These are phyloP conservation scores for Rhododendron vialii DNA, from an alignment of 148 eudicot species.

Conservation along the genomic window DNA sequence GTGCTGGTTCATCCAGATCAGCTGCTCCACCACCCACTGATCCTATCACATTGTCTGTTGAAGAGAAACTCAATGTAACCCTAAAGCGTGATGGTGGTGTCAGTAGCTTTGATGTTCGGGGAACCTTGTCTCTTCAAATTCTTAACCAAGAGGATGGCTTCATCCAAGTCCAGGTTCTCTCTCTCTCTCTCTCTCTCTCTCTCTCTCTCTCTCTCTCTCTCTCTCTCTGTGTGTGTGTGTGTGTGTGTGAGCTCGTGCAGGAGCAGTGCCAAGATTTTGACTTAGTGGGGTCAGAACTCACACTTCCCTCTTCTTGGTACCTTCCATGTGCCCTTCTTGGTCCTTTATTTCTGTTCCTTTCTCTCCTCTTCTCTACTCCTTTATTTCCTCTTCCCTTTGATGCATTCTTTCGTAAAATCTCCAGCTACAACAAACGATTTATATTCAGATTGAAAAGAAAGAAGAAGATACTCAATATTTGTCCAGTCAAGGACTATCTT, in stretches of 20 bases:
- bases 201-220: neutral
- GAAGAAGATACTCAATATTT: neutral
- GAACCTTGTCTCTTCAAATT: slow-evolving; percentile 83
- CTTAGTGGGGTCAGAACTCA: neutral
- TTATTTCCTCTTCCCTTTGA: neutral
- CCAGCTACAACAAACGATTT: neutral
- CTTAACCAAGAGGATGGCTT: slow-evolving; percentile 85
- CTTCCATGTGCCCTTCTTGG: neutral
- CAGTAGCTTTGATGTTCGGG: slow-evolving; percentile 91
- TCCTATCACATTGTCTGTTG: slow-evolving; percentile 83
- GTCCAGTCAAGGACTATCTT: neutral
- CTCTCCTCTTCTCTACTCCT: neutral
- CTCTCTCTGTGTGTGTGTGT: neutral
- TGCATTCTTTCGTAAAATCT: neutral
- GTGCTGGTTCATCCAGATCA: slow-evolving; percentile 54
- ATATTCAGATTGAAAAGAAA: neutral
- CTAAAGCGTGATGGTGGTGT: slow-evolving; percentile 89
- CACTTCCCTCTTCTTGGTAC: neutral
- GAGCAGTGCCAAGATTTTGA: neutral
- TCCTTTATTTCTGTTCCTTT: neutral
- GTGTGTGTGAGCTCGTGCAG: neutral
- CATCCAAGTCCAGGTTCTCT: slow-evolving; percentile 90
- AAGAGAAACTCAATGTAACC: slow-evolving; percentile 88
- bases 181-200: neutral
- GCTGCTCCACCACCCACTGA: slow-evolving; percentile 84